Percentiles rank a stretch among this genome's conserved stretches.
phyloP scores from a whole-genome alignment of 345 rosid species.

The Eucalyptus camaldulensis region DNA sequence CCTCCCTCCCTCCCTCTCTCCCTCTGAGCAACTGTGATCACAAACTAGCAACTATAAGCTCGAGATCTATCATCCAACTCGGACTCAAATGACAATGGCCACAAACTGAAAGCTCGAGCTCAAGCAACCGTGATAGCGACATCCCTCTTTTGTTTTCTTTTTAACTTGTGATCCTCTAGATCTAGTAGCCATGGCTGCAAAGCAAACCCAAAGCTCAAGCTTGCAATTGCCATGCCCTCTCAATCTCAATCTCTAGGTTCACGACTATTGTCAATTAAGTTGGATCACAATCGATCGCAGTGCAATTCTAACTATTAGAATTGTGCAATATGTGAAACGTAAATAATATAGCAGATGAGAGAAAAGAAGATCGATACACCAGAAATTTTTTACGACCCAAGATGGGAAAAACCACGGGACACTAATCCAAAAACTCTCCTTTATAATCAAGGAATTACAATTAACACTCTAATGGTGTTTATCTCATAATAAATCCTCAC shows the following conservation, averaged over 20 bases:
- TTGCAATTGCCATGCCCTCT: no score
- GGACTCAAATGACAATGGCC: neutral
- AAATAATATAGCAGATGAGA: no score
- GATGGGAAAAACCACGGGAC: neutral
- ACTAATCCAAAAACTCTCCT: neutral
- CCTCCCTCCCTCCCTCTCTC: no score
- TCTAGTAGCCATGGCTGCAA: neutral
- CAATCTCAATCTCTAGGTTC: no score
- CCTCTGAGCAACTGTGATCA: accelerated
- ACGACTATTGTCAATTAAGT: neutral
- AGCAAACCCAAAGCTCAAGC: neutral
- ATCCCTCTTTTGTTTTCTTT: neutral
- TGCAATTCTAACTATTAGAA: no score
- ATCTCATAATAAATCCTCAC: neutral
- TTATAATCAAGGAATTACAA: neutral
- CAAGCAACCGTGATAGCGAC: neutral
- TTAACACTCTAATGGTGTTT: no score
- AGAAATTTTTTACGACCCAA: neutral
- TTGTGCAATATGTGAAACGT: no score
- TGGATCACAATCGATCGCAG: accelerated
- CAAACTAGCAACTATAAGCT: no score
- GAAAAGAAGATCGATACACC: neutral
- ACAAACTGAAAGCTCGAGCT: neutral
- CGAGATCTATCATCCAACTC: neutral
- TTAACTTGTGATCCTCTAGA: neutral